Conservation (phyloP, 2,329 filamentous ascomycete species). For the Neurospora crassa region DNA sequence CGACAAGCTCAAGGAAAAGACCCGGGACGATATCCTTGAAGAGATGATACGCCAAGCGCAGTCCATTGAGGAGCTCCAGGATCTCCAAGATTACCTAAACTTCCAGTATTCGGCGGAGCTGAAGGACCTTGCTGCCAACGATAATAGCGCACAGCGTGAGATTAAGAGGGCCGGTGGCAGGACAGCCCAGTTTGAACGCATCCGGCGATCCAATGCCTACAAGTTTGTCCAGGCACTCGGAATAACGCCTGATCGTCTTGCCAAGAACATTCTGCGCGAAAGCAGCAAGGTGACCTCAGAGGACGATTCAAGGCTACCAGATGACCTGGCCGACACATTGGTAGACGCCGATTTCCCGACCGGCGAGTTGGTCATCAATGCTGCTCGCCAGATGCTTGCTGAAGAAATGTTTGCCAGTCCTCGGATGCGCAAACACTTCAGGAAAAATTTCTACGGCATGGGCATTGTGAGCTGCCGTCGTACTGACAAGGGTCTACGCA, state of each 20-base stretch:
- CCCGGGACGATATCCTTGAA: conserved; percentile 65
- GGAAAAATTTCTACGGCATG: conserved; percentile 72
- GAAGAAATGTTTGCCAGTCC: conserved; percentile 87
- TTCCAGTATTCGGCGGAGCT: conserved; percentile 84
- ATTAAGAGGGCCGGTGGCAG: conserved; percentile 76
- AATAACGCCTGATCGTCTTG: conserved; percentile 79
- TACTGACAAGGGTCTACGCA: conserved; percentile 87
- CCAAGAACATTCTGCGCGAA: conserved; percentile 72
- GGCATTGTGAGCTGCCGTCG: conserved; percentile 79
- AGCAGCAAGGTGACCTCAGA: conserved; percentile 76
- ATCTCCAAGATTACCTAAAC: conserved; percentile 91
- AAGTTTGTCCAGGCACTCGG: conserved; percentile 81
- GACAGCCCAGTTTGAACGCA: conserved; percentile 71
- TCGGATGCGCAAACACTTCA: conserved; percentile 78
- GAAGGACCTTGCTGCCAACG: conserved; percentile 63
- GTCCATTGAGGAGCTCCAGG: conserved; percentile 91
- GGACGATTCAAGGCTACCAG: conserved; percentile 68
- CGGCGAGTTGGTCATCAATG: conserved; percentile 63
- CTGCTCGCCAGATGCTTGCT: conserved; percentile 78
- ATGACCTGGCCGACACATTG: conserved; percentile 77
- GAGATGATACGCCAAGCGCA: conserved; percentile 71
- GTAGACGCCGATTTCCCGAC: conserved; percentile 66
- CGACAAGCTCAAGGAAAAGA: conserved; percentile 55
- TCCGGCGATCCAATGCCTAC: conserved; percentile 72
- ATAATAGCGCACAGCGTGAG: conserved; percentile 49